These are phyloP conservation scores for Pascua sp. DNA, from an alignment of 1,284 basidiomycete species.

Conservation along the genomic window DNA sequence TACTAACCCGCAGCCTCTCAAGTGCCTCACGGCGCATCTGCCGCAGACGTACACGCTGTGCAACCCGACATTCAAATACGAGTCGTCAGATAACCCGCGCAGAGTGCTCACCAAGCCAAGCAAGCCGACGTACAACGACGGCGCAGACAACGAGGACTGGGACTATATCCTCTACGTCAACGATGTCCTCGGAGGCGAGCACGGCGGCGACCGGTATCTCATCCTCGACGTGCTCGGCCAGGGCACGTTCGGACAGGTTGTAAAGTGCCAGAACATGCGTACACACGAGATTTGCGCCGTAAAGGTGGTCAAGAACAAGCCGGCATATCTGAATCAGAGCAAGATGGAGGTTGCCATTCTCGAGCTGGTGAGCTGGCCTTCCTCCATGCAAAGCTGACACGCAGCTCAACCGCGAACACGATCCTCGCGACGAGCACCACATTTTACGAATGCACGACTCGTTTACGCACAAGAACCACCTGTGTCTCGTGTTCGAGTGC, in stretches of 20 bases:
- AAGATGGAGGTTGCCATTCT: constrained; percentile 99
- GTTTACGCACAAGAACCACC: constrained; percentile 93
- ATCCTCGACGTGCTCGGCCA: constrained; percentile 98
- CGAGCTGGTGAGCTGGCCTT: constrained; percentile 65
- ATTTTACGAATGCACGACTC: constrained; percentile 92
- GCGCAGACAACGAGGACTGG: constrained; percentile 94
- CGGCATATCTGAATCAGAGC: constrained; percentile 97
- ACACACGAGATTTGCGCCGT: constrained; percentile 98
- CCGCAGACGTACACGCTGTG: constrained; percentile 86
- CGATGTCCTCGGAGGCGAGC: constrained; percentile 85
- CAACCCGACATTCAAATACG: constrained; percentile 88
- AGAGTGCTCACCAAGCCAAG: constrained; percentile 93
- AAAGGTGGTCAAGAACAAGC: constrained; percentile 99
- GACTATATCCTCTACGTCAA: constrained; percentile 98
- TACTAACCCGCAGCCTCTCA: constrained; percentile 62
- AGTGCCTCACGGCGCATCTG: constrained; percentile 79
- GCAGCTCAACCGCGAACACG: constrained; percentile 85
- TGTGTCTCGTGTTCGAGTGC: constrained; percentile 96
- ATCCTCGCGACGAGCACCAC: constrained; percentile 93
- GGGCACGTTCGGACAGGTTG: constrained; percentile 98
- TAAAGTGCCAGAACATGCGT: constrained; percentile 99
- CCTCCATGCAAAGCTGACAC: constrained; percentile 6
- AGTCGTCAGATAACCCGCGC: constrained; percentile 84
- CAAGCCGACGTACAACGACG: constrained; percentile 88
- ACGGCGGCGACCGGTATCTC: constrained; percentile 85